Evolutionary conservation across 352 stramenopile species (phyloP).

Genomic region (Globisporangium radiosum): DNA sequence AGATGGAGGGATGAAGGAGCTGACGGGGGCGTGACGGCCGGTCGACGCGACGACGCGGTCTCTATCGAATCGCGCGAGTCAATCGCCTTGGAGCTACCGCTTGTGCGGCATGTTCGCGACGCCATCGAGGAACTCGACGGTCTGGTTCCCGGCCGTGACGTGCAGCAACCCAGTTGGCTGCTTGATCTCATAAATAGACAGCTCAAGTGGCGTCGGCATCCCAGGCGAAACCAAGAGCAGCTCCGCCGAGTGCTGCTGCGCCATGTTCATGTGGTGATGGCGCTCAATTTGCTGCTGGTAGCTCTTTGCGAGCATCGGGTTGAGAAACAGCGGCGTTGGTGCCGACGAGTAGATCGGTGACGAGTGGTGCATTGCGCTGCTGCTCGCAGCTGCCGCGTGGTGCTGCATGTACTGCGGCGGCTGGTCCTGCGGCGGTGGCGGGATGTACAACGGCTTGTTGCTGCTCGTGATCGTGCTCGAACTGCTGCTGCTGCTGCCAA

Average conservation of each 20-base stretch:
- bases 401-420: conserved; percentile 11
- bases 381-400: conserved; percentile 11
- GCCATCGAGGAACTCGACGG: conserved; percentile 74
- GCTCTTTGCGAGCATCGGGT: conserved; percentile 57
- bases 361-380: conserved; percentile 9
- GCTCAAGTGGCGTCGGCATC: conserved; percentile 60
- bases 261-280: conserved; percentile 26
- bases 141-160: conserved; percentile 77
- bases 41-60: neutral
- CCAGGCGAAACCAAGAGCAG: conserved; percentile 62
- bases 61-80: neutral
- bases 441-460: conserved; percentile 24
- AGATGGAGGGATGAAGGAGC: neutral
- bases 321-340: conserved; percentile 40
- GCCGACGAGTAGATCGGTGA: conserved; percentile 11
- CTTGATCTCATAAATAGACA: conserved; percentile 85
- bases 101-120: conserved; percentile 81
- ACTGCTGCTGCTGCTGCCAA: conserved; percentile 16
- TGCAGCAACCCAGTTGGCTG: conserved; percentile 75
- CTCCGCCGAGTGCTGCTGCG: conserved; percentile 26
- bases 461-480: conserved; percentile 9
- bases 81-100: conserved; percentile 29
- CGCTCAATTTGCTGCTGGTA: conserved; percentile 30
- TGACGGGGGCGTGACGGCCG: neutral
- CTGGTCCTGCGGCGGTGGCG: conserved; percentile 4